A percentile compares a stretch with the other conserved stretches of the same genome.
Conservation (phyloP, 73 alveolate species). For the Durusdinium trenchii region DNA sequence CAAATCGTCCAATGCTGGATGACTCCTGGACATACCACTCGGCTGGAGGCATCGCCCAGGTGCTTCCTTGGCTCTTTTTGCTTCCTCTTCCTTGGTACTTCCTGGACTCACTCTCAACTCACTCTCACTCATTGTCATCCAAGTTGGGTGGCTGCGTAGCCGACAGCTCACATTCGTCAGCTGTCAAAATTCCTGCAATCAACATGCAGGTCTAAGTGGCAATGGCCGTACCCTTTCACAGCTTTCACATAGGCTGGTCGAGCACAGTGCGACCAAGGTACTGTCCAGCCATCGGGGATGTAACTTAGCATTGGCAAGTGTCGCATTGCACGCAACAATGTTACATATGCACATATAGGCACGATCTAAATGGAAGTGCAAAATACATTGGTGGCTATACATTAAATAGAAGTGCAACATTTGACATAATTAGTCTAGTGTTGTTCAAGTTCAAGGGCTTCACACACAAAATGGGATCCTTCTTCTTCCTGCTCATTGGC, state of each 20-base stretch:
- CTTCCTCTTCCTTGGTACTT: background rate
- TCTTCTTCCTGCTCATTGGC: too few species aligned
- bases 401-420: too few species aligned
- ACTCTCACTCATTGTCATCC: background rate
- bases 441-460: too few species aligned
- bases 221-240: background rate
- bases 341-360: too few species aligned
- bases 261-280: background rate
- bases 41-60: slow-evolving; percentile 54
- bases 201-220: background rate
- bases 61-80: background rate
- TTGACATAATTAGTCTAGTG: too few species aligned
- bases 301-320: background rate
- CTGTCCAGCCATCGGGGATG: slow-evolving; percentile 63
- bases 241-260: background rate
- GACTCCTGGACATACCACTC: too few species aligned
- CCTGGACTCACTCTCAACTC: background rate
- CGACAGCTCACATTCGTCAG: background rate
- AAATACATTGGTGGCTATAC: too few species aligned
- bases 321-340: too few species aligned
- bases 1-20: too few species aligned
- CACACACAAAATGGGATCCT: too few species aligned
- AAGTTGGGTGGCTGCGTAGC: background rate
- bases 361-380: too few species aligned
- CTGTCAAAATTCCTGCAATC: background rate